These are phyloP conservation scores for Sequoiadendron giganteum DNA, from an alignment of 75 land plant genomes.

Conservation along the genomic window DNA sequence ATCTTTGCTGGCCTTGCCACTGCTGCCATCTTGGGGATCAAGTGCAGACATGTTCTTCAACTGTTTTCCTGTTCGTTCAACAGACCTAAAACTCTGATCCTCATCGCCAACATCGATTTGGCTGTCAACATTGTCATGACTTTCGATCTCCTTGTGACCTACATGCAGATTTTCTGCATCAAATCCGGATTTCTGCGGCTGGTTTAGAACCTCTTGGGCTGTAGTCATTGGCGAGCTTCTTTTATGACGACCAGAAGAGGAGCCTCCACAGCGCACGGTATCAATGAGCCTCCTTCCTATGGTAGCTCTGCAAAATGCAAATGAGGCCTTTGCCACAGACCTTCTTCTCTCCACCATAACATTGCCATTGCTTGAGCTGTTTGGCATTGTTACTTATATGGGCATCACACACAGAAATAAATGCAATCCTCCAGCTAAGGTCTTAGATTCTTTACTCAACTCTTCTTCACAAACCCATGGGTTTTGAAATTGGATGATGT, in stretches of 20 bases:
- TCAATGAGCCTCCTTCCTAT: conserved; percentile 33
- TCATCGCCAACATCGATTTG: background rate
- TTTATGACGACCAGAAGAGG: conserved; percentile 10
- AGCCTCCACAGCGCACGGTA: conserved; percentile 33
- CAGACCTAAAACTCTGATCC: background rate
- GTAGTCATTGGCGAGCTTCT: conserved; percentile 3
- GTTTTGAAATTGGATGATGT: background rate
- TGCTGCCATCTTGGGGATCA: conserved; percentile 4
- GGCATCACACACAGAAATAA: background rate
- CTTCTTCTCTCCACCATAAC: conserved; percentile 11
- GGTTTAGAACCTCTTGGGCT: background rate
- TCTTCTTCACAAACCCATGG: background rate
- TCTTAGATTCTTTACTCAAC: background rate
- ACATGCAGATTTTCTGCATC: background rate
- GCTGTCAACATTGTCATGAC: background rate
- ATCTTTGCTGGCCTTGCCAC: conserved; percentile 29
- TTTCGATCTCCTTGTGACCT: background rate
- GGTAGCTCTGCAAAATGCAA: conserved; percentile 22
- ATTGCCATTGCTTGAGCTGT: background rate
- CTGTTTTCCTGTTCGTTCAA: conserved; percentile 30
- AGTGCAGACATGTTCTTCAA: conserved; percentile 12
- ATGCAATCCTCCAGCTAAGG: background rate
- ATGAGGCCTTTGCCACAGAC: conserved; percentile 5
- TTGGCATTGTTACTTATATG: conserved; percentile 4
- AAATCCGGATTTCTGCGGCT: background rate